Evolutionary conservation across 1,284 basidiomycete species (phyloP), one percentile per base, ranked within the genome.

Genomic region (Termitomyces sp.): DNA sequence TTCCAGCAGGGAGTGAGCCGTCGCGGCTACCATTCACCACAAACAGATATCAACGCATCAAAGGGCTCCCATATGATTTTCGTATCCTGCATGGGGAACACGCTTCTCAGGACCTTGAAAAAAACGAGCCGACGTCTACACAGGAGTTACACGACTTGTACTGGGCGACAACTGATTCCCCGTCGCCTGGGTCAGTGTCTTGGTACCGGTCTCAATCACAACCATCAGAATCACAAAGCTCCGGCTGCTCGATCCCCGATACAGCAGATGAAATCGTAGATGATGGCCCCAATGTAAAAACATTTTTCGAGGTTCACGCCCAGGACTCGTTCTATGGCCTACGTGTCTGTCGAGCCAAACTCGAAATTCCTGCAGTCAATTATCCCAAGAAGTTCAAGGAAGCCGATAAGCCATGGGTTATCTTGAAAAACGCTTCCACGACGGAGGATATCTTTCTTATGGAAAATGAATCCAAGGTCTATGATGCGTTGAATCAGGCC

Each of bases 391-490:
- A 39, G 6, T 48, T 48, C 24, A 48, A 48, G 9, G 28, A 39
- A 1, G 28, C 3, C 8, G 46, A 48, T 38, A 48, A 48, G 14
- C 46, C 46, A 39, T 39, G 46, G 35, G n/a, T 48, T 1, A 48
- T 48, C 19, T n/a, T 48, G 16, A 48, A 39, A 19, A 48, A 30
- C 9, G 46, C 46, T 37, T 48, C 35, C 18, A 48, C 35, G 1
- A 18, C 5, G 1, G 28, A 39, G n/a, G 46, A 48, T n/a, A 48
- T 48, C 0, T 38, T 39, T n/a, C 35, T 18, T n/a, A 11, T 48
- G 24, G 46, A 48, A 38, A 48, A 38, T 3, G 26, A 48, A 48
- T 39, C 24, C 16, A 48, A 48, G 14, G 35, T 48, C 8, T 37
- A 48, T 31, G 46, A 48, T 18, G 46, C 26, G 7, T 10, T 39